Conservation (phyloP, 805 yeast species). For the Lachancea kluyveri region DNA sequence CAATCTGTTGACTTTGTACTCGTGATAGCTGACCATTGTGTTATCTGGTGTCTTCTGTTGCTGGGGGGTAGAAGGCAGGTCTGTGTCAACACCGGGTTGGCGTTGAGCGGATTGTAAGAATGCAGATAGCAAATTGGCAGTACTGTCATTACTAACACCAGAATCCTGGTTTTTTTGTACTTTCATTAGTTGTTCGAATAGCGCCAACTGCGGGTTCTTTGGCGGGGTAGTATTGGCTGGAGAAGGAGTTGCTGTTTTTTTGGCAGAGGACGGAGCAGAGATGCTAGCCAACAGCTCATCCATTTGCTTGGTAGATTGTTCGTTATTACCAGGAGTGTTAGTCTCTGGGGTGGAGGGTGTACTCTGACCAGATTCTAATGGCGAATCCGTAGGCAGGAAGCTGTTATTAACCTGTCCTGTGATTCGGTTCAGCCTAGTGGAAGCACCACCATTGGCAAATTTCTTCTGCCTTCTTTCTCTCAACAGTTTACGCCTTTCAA, state of each 20-base stretch:
- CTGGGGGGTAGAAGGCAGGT: constrained; percentile 6
- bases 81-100: constrained; percentile 7
- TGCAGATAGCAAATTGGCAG: constrained; percentile 23
- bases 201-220: constrained; percentile 19
- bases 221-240: too few species aligned
- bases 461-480: constrained; percentile 64
- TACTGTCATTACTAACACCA: constrained; percentile 8
- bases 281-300: constrained; percentile 16
- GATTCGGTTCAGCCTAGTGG: constrained; percentile 46
- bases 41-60: constrained; percentile 4
- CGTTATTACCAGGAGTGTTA: constrained; percentile 1
- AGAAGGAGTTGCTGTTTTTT: too few species aligned
- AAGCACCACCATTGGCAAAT: constrained; percentile 49
- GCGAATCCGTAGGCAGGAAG: constrained; percentile 31
- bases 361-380: constrained; percentile 17
- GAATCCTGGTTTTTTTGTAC: constrained; percentile 14
- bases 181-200: constrained; percentile 25
- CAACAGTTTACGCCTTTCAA: constrained; percentile 50
- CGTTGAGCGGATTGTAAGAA: constrained; percentile 18
- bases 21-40: constrained; percentile 25
- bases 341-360: constrained; percentile 7
- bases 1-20: constrained; percentile 22
- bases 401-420: constrained; percentile 35
- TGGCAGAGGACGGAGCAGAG: constrained; percentile 8
- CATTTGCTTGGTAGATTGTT: constrained; percentile 13